Conservation (phyloP, 2,329 filamentous ascomycete species). For the Aspergillus caelatus region DNA sequence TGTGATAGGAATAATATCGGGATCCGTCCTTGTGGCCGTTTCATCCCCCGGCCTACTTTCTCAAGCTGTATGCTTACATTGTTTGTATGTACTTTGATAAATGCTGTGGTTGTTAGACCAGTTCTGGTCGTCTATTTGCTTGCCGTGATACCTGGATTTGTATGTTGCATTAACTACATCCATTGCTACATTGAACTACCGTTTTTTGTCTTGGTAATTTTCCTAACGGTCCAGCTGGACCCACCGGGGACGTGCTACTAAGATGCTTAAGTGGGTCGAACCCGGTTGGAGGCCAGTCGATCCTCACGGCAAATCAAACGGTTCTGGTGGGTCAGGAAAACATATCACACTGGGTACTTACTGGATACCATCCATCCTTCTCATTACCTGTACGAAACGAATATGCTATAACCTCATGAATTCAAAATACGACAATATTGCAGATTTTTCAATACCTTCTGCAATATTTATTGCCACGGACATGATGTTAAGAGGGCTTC, state of each 20-base stretch:
- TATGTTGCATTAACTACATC: conserved; percentile 5
- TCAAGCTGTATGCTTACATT: conserved; percentile 16
- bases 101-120: conserved; percentile 25
- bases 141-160: conserved; percentile 20
- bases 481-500: no score
- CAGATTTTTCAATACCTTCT: no score
- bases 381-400: no score
- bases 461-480: no score
- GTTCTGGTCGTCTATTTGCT: conserved; percentile 29
- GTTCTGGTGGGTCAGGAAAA: no score
- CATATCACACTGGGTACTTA: no score
- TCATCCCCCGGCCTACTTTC: conserved; percentile 12
- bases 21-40: conserved; percentile 11
- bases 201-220: not conserved
- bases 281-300: no score
- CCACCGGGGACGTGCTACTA: not conserved
- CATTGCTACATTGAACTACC: not conserved
- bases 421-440: no score
- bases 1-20: conserved; percentile 26
- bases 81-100: conserved; percentile 20
- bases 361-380: no score
- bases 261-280: not conserved
- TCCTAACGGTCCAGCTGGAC: not conserved
- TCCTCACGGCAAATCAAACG: no score
- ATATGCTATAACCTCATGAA: no score